Evolutionary conservation across 192 early-diverging fungal species (phyloP), one percentile per base, ranked within the genome.

Genomic region (Chytriomyces confervae): DNA sequence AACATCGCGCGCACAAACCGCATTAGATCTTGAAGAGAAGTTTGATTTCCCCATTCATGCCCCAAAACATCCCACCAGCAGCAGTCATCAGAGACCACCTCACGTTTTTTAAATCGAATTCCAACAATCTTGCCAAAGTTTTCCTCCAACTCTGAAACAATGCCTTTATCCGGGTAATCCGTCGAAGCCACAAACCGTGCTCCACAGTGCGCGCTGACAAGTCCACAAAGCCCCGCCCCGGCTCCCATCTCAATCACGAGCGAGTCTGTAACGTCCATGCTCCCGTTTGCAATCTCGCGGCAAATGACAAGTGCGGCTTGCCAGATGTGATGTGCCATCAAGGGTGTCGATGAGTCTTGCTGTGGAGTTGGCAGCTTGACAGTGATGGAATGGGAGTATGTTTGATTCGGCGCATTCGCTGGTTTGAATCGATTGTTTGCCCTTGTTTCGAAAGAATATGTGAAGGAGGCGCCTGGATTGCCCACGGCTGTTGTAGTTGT

Each of bases 291-390:
- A 27, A 62, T 78, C 16, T 10, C 9, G 23, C 57, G 27, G 27
- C 43, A 53, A 8, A 78, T 50, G 3, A 62, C 36, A 43, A 78
- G 23, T 11, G 51, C 23, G 8, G 67, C 36, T 53, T 78, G 66
- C 77, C 77, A 78, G 16, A 78, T 51, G 47, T 78, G 67, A 23
- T 78, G 77, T 7, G 77, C 77, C 77, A 70, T 69, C 20, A 78
- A 57, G 20, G 65, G 47, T 50, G 75, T 66, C 6, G 62, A 57
- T 2, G 75, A 67, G 66, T 36, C 46, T 48, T 47, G 23, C 9
- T 64, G n/a, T 3, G 75, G 62, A 16, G 48, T 68, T 20, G 75
- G 50, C 11, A 66, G 48, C 6, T 45, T 23, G 50, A 67, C 44
- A 5, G 13, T 53, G 48, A 66, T 8, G 64, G n/a, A 50, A 23